Percentiles rank a stretch among this genome's conserved stretches.
Conservation (phyloP, 2,329 filamentous ascomycete species). For the Aspergillus persii region DNA sequence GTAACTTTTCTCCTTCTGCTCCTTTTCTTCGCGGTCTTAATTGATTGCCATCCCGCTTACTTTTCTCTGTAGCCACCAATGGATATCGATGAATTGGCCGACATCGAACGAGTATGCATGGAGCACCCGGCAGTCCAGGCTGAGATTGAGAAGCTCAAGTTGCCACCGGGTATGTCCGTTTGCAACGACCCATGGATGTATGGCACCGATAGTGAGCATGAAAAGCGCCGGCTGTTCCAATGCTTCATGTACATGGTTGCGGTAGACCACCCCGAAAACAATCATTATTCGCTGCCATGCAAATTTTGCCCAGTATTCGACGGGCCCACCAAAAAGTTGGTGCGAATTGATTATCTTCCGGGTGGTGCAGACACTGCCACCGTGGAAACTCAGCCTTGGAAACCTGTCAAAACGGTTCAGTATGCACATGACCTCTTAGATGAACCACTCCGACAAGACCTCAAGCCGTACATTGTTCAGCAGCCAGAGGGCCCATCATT, state of each 20-base stretch:
- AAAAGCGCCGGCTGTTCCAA: slow-evolving; percentile 39
- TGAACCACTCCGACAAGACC: slow-evolving; percentile 62
- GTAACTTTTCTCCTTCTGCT: slow-evolving; percentile 28
- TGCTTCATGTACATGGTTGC: slow-evolving; percentile 42
- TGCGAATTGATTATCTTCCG: slow-evolving; percentile 68
- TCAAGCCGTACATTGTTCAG: slow-evolving; percentile 64
- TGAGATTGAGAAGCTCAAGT: slow-evolving; percentile 58
- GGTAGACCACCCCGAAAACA: slow-evolving; percentile 36
- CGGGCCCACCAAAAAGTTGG: slow-evolving; percentile 60
- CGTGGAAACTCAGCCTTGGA: slow-evolving; percentile 57
- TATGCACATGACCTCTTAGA: slow-evolving; percentile 64
- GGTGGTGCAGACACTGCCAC: slow-evolving; percentile 62
- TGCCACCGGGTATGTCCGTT: slow-evolving; percentile 55
- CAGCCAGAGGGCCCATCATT: slow-evolving; percentile 67
- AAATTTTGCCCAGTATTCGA: slow-evolving; percentile 51
- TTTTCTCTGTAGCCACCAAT: slow-evolving; percentile 53
- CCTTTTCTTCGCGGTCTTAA: not conserved
- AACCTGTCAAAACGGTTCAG: slow-evolving; percentile 51
- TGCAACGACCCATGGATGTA: slow-evolving; percentile 71
- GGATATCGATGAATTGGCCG: slow-evolving; percentile 59
- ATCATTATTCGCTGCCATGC: slow-evolving; percentile 37
- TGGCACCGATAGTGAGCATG: slow-evolving; percentile 44
- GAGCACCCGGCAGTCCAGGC: slow-evolving; percentile 56
- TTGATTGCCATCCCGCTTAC: slow-evolving; percentile 5
- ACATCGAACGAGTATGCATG: slow-evolving; percentile 61